phyloP scores from a whole-genome alignment of 179 eudicot species.

The Silene noctiflora region DNA sequence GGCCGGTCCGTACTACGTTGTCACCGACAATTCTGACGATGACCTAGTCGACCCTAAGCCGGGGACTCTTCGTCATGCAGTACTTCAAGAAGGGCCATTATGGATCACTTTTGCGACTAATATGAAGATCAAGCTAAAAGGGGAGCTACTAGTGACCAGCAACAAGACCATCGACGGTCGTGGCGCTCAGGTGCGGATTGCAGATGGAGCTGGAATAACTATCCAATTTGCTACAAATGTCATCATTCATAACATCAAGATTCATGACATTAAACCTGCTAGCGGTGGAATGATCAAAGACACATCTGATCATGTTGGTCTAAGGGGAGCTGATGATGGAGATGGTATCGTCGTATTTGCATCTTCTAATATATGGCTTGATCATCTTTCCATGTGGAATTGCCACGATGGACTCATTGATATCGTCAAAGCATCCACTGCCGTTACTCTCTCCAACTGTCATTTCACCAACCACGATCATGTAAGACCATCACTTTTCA shows the following conservation, averaged over 20 bases:
- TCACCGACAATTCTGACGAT: conserved; percentile 50
- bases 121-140: conserved; percentile 54
- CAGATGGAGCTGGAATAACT: conserved; percentile 69
- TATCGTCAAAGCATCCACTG: conserved; percentile 57
- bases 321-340: conserved; percentile 54
- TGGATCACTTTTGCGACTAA: conserved; percentile 59
- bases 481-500: conserved; percentile 28
- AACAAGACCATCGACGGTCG: conserved; percentile 92
- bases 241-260: conserved; percentile 62
- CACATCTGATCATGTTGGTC: conserved; percentile 47
- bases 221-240: conserved; percentile 57
- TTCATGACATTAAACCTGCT: conserved; percentile 42
- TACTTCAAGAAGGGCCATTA: conserved; percentile 53
- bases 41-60: conserved; percentile 53
- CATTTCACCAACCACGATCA: conserved; percentile 76
- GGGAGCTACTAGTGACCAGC: conserved; percentile 57
- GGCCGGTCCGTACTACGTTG: conserved; percentile 48
- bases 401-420: conserved; percentile 73
- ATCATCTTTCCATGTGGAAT: conserved; percentile 66
- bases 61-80: conserved; percentile 72
- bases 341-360: conserved; percentile 66
- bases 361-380: conserved; percentile 62
- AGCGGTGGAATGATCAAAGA: conserved; percentile 56
- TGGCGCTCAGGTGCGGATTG: conserved; percentile 51
- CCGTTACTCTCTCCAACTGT: conserved; percentile 69